Evolutionary conservation across 495 filamentous ascomycete species (phyloP), one percentile per base, ranked within the genome.

Genomic region (Alectoria sarmentosa): DNA sequence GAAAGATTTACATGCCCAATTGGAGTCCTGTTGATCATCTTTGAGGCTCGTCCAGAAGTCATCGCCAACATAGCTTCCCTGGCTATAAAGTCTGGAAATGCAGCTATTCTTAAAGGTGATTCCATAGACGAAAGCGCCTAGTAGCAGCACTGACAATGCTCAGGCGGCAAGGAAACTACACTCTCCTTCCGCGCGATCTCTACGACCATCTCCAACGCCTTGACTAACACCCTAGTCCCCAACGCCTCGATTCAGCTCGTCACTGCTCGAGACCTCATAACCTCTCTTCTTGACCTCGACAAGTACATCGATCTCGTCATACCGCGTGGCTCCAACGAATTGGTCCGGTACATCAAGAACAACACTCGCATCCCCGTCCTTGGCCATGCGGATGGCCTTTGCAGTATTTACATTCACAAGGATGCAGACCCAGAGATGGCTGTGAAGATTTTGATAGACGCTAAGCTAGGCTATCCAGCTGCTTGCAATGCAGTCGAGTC

Each of bases 41-140:
- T 98, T 71, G 94, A 98, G 76, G 95, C 95, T 30, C 89, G 94
- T 37, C 94, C 94, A 13, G 94, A 99, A 74, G 95, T 99, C 63
- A 99, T 99, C 73, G 94, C 95, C 52, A 99, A 99, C 71, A 98
- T 99, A 66, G 90, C 93, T 61, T 88, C 95, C n/a, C 80, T 99
- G 42, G 91, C 95, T 15, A 88, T 99, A 67, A 99, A 99, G 74
- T 97, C 94, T 21, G 94, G 91, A 62, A 99, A 99, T 78, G 88
- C 94, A 34, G 94, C 92, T 63, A 98, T 99, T 65, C 77, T 99
- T 56, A 99, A 99, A 83, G 92, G 86, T 79, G 36, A 72, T n/a
- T 2, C 10, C 46, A 11, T 3, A 26, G 2, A 13, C 9, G 8
- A 10, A 14, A 1, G 1, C 1, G 1, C 1, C n/a, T 3, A 0